Percentiles rank a stretch among this genome's conserved stretches.
Conservation (phyloP, 225 moss, liverwort and hornwort genomes). For the Sphagnum tenellum region DNA sequence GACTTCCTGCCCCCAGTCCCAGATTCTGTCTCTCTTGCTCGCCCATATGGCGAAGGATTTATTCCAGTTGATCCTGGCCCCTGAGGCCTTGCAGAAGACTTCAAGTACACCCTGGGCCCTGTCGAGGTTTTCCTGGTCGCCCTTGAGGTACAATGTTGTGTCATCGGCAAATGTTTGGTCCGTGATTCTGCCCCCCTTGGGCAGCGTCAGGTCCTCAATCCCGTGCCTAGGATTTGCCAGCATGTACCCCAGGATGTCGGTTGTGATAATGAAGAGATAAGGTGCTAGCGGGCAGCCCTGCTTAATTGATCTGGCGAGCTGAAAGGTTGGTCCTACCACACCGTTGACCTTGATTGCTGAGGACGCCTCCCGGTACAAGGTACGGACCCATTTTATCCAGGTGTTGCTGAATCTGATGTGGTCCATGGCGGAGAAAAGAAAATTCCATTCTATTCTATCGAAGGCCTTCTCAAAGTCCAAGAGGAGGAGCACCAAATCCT, state of each 20-base stretch:
- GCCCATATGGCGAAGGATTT: background rate
- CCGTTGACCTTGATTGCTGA: background rate
- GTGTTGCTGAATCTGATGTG: background rate
- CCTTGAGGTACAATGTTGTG: background rate
- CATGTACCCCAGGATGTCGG: conserved; percentile 1
- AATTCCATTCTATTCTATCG: background rate
- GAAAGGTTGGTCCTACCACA: background rate
- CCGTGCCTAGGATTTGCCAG: background rate
- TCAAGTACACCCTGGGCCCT: background rate
- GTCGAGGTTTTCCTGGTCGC: background rate
- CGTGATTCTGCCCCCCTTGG: background rate
- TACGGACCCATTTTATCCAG: background rate
- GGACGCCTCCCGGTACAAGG: background rate
- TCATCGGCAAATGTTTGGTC: background rate
- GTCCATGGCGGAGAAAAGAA: background rate
- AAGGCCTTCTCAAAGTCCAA: conserved; percentile 8
- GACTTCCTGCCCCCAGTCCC: no score
- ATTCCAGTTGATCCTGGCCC: background rate
- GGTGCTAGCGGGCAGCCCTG: conserved; percentile 6
- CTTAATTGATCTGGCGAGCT: background rate
- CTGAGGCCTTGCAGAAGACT: background rate
- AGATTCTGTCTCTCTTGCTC: no score
- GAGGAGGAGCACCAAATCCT: background rate
- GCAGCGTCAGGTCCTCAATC: background rate
- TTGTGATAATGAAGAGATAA: background rate